Percentiles rank a stretch among this genome's conserved stretches.
Conservation (phyloP, 1,139 yeast species). For the Debaryomyces subglobosus region DNA sequence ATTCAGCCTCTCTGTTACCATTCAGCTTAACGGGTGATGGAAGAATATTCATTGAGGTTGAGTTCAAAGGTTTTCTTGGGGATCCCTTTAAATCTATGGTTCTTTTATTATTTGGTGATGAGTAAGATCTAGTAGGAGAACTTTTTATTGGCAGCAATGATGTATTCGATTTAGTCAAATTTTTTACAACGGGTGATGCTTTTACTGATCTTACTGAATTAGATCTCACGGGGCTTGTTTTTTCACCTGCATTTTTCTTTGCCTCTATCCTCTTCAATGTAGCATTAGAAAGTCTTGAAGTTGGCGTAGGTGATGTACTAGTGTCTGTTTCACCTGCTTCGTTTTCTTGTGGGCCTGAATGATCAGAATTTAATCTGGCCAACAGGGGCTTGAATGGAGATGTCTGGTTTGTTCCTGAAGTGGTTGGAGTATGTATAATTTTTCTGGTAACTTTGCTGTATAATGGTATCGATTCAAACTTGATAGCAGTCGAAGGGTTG, state of each 20-base stretch:
- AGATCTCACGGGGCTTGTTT: neutral
- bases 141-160: slow-evolving; percentile 2
- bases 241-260: slow-evolving; percentile 12
- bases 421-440: slow-evolving; percentile 27
- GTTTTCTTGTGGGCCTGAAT: slow-evolving; percentile 9
- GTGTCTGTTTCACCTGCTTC: neutral
- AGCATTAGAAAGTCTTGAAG: slow-evolving; percentile 30
- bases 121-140: neutral
- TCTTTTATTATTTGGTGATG: neutral
- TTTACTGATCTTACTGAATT: neutral
- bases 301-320: slow-evolving; percentile 20
- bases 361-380: neutral
- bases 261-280: slow-evolving; percentile 38
- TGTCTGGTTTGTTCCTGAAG: neutral
- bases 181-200: neutral
- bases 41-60: neutral
- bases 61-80: slow-evolving; percentile 3
- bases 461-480: slow-evolving; percentile 18
- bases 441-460: slow-evolving; percentile 37
- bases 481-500: slow-evolving; percentile 5
- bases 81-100: slow-evolving; percentile 8
- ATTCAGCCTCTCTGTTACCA: neutral
- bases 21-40: neutral
- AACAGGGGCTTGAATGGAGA: slow-evolving; percentile 15
- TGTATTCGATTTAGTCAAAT: neutral